A percentile compares a stretch with the other conserved stretches of the same genome.
Evolutionary conservation across 2,329 filamentous ascomycete genomes (phyloP).

Genomic region (Aspergillus viridinutans): DNA sequence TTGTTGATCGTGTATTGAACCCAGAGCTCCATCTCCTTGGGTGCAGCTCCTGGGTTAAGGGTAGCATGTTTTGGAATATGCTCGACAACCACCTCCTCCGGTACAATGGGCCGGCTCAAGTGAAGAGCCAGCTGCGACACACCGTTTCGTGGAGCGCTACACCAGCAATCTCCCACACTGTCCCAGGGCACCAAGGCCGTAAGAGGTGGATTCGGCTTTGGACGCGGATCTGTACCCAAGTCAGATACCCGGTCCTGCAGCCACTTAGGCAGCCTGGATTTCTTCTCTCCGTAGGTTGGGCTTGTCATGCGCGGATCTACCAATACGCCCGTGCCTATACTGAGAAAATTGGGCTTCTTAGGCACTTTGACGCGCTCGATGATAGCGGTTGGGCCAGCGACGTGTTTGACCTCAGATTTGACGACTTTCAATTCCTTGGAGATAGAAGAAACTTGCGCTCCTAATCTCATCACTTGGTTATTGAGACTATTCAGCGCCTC

Average conservation of each 20-base stretch:
- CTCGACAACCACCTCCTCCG: slow-evolving; percentile 67
- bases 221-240: background rate
- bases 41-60: slow-evolving; percentile 57
- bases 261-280: background rate
- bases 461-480: slow-evolving; percentile 25
- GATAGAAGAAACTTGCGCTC: slow-evolving; percentile 28
- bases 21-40: slow-evolving; percentile 67
- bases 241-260: background rate
- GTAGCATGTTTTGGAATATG: slow-evolving; percentile 63
- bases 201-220: slow-evolving; percentile 33
- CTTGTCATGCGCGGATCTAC: slow-evolving; percentile 61
- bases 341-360: slow-evolving; percentile 68
- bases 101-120: slow-evolving; percentile 51
- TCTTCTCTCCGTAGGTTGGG: slow-evolving; percentile 39
- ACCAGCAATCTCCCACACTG: slow-evolving; percentile 86
- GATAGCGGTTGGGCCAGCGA: slow-evolving; percentile 19
- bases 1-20: slow-evolving; percentile 51
- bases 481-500: slow-evolving; percentile 23
- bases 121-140: slow-evolving; percentile 40
- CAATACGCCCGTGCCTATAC: slow-evolving; percentile 59
- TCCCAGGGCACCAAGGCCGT: slow-evolving; percentile 66
- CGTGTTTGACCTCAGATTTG: slow-evolving; percentile 19
- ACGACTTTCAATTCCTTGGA: slow-evolving; percentile 26
- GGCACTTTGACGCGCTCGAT: slow-evolving; percentile 14
- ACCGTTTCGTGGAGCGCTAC: slow-evolving; percentile 51